Conservation (phyloP, 2,329 filamentous ascomycete species). For the Pseudocercospora ulei region DNA sequence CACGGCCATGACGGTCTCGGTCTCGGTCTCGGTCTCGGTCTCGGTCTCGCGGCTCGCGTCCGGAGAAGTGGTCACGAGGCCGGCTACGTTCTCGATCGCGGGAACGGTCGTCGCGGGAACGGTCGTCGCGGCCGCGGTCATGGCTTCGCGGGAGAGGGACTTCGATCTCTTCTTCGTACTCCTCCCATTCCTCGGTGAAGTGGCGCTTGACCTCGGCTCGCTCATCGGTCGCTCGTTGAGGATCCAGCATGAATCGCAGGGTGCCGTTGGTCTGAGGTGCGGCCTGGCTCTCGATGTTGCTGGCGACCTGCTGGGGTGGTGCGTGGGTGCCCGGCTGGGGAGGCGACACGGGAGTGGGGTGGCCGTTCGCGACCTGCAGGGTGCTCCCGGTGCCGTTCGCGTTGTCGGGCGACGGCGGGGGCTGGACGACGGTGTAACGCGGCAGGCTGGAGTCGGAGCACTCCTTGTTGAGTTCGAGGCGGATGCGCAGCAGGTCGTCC, state of each 20-base stretch:
- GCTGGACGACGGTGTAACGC: constrained; percentile 47
- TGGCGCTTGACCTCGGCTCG: constrained; percentile 56
- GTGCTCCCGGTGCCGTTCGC: constrained; percentile 30
- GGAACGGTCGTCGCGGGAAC: constrained; percentile 10
- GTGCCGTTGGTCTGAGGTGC: constrained; percentile 48
- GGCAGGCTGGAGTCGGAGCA: constrained; percentile 53
- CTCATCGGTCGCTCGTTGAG: constrained; percentile 63
- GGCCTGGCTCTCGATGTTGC: constrained; percentile 15
- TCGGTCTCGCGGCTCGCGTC: constrained; percentile 10
- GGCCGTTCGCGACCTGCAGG: constrained; percentile 30
- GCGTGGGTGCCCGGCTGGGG: constrained; percentile 23
- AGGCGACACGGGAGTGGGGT: constrained; percentile 33
- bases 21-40: constrained; percentile 15
- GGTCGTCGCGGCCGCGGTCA: constrained; percentile 21
- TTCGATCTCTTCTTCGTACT: constrained; percentile 69
- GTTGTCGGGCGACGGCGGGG: constrained; percentile 31
- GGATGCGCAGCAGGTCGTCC: constrained; percentile 71
- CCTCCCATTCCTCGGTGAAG: constrained; percentile 64
- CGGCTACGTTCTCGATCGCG: constrained; percentile 9
- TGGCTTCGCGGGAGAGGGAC: constrained; percentile 30
- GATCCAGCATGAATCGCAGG: constrained; percentile 80
- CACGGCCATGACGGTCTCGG: constrained; percentile 20
- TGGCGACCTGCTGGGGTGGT: constrained; percentile 18
- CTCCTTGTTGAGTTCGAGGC: constrained; percentile 78
- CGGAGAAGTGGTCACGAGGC: constrained; percentile 10